Conservation (phyloP, 306 rosid genomes). For the Arachis hypogaea region DNA sequence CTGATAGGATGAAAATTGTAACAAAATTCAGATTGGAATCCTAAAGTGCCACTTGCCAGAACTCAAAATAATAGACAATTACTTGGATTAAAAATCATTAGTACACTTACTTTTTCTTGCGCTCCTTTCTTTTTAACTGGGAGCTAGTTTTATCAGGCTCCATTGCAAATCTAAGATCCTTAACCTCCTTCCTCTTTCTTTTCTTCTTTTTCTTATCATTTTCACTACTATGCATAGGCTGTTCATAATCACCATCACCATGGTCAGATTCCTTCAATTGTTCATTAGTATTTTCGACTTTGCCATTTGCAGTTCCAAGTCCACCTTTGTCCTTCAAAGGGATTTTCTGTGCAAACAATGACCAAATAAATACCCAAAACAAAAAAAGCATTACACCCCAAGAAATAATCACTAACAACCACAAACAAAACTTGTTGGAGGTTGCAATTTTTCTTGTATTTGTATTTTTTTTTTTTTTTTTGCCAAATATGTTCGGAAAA, state of each 20-base stretch:
- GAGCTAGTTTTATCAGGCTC: slow-evolving; percentile 48
- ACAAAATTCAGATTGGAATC: neutral
- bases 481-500: slow-evolving; percentile 1
- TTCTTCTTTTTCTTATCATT: slow-evolving; percentile 74
- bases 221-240: slow-evolving; percentile 20
- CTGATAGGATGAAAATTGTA: neutral
- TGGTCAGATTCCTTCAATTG: slow-evolving; percentile 39
- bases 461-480: neutral
- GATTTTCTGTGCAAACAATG: slow-evolving; percentile 39
- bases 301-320: slow-evolving; percentile 34
- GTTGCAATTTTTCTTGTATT: neutral
- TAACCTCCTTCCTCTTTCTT: slow-evolving; percentile 73
- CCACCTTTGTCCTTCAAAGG: slow-evolving; percentile 39
- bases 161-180: slow-evolving; percentile 76
- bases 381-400: slow-evolving; percentile 1
- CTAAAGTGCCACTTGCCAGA: neutral
- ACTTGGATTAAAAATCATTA: neutral
- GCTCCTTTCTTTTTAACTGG: slow-evolving; percentile 61
- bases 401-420: slow-evolving; percentile 23
- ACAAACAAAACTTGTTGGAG: slow-evolving; percentile 6
- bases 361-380: slow-evolving; percentile 16
- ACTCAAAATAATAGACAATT: slow-evolving; percentile 2
- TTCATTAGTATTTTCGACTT: slow-evolving; percentile 38
- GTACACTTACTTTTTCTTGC: slow-evolving; percentile 71
- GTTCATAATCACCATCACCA: slow-evolving; percentile 36